Evolutionary conservation across 1,284 basidiomycete species (phyloP).

Genomic region (Laetiporus sulphureus): DNA sequence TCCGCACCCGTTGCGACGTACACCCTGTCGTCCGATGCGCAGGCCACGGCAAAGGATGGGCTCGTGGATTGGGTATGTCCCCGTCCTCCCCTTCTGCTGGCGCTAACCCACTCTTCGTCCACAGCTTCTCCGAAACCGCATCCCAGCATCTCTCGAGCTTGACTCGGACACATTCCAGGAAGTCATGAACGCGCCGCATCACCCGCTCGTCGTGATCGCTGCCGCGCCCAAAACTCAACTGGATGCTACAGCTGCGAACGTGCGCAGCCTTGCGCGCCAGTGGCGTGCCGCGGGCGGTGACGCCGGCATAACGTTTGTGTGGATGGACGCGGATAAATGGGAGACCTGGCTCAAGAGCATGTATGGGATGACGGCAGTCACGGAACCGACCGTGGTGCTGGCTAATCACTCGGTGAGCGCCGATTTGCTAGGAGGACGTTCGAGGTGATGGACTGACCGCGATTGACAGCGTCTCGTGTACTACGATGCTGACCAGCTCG

Average conservation of each 20-base stretch:
- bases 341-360: slow-evolving; percentile 81
- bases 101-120: not conserved
- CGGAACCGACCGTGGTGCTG: slow-evolving; percentile 56
- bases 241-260: slow-evolving; percentile 35
- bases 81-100: not conserved
- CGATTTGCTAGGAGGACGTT: not conserved
- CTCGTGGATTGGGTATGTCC: slow-evolving; percentile 21
- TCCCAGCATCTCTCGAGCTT: slow-evolving; percentile 68
- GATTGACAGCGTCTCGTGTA: slow-evolving; percentile 57
- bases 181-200: slow-evolving; percentile 73
- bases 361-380: slow-evolving; percentile 53
- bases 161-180: slow-evolving; percentile 69
- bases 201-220: slow-evolving; percentile 74
- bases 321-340: slow-evolving; percentile 82
- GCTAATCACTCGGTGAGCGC: slow-evolving; percentile 71
- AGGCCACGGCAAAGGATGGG: slow-evolving; percentile 6
- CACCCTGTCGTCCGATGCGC: slow-evolving; percentile 10
- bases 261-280: slow-evolving; percentile 51
- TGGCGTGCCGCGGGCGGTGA: slow-evolving; percentile 49
- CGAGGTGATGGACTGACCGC: not conserved
- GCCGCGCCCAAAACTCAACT: slow-evolving; percentile 35
- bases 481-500: slow-evolving; percentile 49
- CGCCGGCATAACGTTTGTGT: slow-evolving; percentile 74
- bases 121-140: slow-evolving; percentile 42
- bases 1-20: slow-evolving; percentile 28